Evolutionary conservation across 768 basidiomycete genomes (phyloP).

Genomic region (Calocera viscosa): DNA sequence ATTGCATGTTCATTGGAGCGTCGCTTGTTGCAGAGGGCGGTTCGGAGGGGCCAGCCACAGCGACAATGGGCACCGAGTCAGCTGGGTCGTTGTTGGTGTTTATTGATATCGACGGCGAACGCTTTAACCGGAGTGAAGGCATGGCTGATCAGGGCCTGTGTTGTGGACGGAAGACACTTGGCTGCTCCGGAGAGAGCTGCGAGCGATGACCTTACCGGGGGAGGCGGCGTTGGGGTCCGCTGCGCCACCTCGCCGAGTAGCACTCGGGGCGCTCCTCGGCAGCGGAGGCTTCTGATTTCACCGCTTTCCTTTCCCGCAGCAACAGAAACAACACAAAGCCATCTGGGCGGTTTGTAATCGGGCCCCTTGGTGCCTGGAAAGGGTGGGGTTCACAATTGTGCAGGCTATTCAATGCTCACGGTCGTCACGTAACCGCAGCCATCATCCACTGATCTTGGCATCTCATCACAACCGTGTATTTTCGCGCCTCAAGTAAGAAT

Average conservation of each 20-base stretch:
- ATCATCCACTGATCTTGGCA: no score
- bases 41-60: not conserved
- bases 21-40: not conserved
- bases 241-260: not conserved
- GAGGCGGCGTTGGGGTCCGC: not conserved
- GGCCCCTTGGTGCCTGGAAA: no score
- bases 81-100: not conserved
- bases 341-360: not conserved
- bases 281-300: not conserved
- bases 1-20: slow-evolving; percentile 2
- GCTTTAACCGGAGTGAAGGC: not conserved
- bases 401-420: no score
- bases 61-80: not conserved
- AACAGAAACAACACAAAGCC: not conserved
- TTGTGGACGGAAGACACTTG: not conserved
- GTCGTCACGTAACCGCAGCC: no score
- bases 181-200: slow-evolving; percentile 7
- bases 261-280: not conserved
- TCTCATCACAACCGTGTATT: no score
- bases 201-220: not conserved
- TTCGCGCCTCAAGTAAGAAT: no score
- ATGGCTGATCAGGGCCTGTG: not conserved
- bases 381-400: no score
- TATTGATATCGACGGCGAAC: not conserved
- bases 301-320: not conserved